Conservation (phyloP, 2,329 filamentous ascomycete genomes). For the Tolypocladium pustulatum region DNA sequence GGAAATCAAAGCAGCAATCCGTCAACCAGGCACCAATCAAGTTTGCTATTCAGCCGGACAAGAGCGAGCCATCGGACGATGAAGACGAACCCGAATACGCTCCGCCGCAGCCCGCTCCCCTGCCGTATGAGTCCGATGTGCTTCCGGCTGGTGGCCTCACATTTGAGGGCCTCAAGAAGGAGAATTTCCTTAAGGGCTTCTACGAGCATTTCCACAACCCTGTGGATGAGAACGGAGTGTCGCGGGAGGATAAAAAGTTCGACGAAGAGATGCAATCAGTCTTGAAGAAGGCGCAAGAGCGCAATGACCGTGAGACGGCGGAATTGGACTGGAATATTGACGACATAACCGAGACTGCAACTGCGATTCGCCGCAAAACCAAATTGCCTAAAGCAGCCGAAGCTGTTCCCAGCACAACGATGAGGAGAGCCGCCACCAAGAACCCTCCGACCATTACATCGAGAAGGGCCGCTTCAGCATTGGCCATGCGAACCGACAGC, state of each 20-base stretch:
- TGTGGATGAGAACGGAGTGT: conserved; percentile 58
- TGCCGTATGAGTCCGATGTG: conserved; percentile 59
- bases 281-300: conserved; percentile 50
- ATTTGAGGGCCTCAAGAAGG: conserved; percentile 45
- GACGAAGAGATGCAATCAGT: conserved; percentile 40
- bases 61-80: conserved; percentile 27
- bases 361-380: background rate
- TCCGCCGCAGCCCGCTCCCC: conserved; percentile 59
- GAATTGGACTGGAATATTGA: conserved; percentile 50
- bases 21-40: conserved; percentile 45
- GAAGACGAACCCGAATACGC: conserved; percentile 84
- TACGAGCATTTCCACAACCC: conserved; percentile 50
- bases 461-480: conserved; percentile 41
- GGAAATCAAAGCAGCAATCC: conserved; percentile 47
- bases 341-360: conserved; percentile 38
- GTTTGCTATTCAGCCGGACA: conserved; percentile 50
- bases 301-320: conserved; percentile 56
- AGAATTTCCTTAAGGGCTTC: conserved; percentile 51
- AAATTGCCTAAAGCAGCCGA: background rate
- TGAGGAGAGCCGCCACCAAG: conserved; percentile 6
- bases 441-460: conserved; percentile 25
- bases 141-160: conserved; percentile 48
- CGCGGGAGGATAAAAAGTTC: conserved; percentile 50
- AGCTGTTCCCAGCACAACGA: background rate
- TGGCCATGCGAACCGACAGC: conserved; percentile 21